phyloP scores from a whole-genome alignment of 371 early-diverging fungal species.

The Apophysomyces ossiformis region DNA sequence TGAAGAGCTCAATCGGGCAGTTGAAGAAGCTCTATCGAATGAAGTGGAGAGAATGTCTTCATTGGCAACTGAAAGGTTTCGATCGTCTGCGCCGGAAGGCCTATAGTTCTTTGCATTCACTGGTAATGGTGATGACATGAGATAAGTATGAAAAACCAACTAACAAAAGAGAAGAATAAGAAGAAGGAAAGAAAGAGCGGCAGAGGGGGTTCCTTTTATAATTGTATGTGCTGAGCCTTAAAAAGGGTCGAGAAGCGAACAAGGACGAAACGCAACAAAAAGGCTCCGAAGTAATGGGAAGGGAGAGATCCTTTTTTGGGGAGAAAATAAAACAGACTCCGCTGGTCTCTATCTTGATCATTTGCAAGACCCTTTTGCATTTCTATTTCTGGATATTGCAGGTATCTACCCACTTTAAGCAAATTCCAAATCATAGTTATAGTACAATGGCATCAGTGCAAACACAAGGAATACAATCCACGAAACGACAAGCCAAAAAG shows the following conservation, averaged over 20 bases:
- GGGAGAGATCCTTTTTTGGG: neutral
- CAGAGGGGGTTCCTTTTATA: neutral
- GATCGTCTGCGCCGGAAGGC: conserved; percentile 17
- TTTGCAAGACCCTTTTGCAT: neutral
- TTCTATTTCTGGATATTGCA: neutral
- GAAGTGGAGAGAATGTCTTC: conserved; percentile 32
- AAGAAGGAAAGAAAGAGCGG: conserved; percentile 8
- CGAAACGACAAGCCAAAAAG: conserved; percentile 42
- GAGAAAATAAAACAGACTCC: conserved; percentile 9
- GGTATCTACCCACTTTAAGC: neutral
- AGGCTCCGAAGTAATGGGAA: neutral
- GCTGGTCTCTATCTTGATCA: neutral
- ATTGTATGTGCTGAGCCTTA: neutral
- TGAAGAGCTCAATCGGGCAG: conserved; percentile 42
- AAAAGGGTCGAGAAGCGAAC: neutral
- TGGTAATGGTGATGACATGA: conserved; percentile 54
- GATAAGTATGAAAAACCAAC: neutral
- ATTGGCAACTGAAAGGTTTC: neutral
- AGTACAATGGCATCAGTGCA: conserved; percentile 54
- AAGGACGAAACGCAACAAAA: conserved; percentile 7
- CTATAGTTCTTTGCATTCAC: conserved; percentile 51
- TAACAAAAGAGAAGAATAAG: conserved; percentile 19
- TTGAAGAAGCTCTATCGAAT: conserved; percentile 35
- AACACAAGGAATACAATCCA: conserved; percentile 50
- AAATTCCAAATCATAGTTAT: conserved; percentile 17